Evolutionary conservation across 169 alveolate genomes (phyloP), one percentile per base, ranked within the genome.

Genomic region (Eimeria necatrix): DNA sequence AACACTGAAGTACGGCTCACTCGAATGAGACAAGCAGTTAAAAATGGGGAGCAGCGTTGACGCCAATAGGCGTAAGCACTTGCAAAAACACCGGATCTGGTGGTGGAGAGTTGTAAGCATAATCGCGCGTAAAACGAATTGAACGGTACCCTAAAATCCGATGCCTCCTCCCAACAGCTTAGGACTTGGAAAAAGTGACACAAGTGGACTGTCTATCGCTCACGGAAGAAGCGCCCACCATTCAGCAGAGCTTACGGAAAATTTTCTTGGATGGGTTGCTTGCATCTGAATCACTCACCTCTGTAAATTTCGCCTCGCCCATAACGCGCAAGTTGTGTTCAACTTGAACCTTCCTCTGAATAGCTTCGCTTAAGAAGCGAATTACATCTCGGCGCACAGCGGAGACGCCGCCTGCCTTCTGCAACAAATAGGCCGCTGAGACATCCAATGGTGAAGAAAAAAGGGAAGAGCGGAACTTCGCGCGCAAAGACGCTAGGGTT

Each of bases 341-440:
- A 14, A 76, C 5, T 10, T 26, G 22, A 20, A 32, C 51, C 22
- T 76, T 76, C 22, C 86, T 20, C 14, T 46, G 8, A 48, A 76
- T 76, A 12, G 86, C 86, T n/a, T 32, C 86, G 46, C 61, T 60
- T 0, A 76, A 0, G 61, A 76, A 76, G 32, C 53, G 56, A 5
- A 76, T 20, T 6, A 76, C 20, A 8, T 76, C 32, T 26, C 4
- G 6, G 22, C 53, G 51, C 4, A 41, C 56, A 16, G 86, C 86
- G 16, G 61, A 4, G 14, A 26, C 22, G 3, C 86, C 86, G 26
- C 86, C 86, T 5, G 60, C 60, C 12, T 3, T 12, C 1, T 76
- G 86, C 20, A 76, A 26, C 6, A 76, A n/a, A 76, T n/a, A 76
- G 12, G 86, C 86, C 16, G 26, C 22, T 12, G 86, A 76, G 12